Percentiles rank a stretch among this genome's conserved stretches.
phyloP scores from a whole-genome alignment of 2,329 filamentous ascomycete species.

The Lasiodiplodia citricola region DNA sequence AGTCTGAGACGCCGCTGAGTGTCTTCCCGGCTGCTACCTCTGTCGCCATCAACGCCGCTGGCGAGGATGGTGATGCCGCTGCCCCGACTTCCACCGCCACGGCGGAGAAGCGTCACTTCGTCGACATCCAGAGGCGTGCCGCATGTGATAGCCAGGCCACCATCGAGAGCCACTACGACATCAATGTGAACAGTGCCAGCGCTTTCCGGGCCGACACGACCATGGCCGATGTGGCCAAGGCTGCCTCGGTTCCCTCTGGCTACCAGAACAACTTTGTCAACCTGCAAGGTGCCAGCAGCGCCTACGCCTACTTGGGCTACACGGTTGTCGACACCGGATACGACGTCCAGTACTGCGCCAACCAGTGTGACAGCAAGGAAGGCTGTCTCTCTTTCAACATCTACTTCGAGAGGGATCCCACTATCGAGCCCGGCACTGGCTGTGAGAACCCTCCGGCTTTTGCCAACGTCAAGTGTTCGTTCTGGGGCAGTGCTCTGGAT shows the following conservation, averaged over 20 bases:
- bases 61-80: constrained; percentile 1
- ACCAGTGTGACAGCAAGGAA: constrained; percentile 19
- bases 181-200: background rate
- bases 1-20: constrained; percentile 23
- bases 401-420: constrained; percentile 32
- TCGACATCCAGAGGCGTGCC: constrained; percentile 14
- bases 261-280: constrained; percentile 6
- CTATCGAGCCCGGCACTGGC: constrained; percentile 22
- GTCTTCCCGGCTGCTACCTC: constrained; percentile 23
- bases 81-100: constrained; percentile 3
- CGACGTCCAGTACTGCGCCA: constrained; percentile 27
- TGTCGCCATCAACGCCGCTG: constrained; percentile 24
- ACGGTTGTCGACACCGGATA: constrained; percentile 31
- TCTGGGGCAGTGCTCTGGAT: constrained; percentile 36
- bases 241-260: background rate
- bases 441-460: constrained; percentile 31
- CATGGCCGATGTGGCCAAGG: background rate
- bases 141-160: constrained; percentile 27
- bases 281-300: constrained; percentile 26
- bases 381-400: constrained; percentile 33
- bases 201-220: background rate
- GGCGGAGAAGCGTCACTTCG: constrained; percentile 22
- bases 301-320: constrained; percentile 22
- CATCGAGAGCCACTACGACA: background rate
- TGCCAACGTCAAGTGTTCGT: constrained; percentile 38